Percentiles rank a stretch among this genome's conserved stretches.
Conservation (phyloP, 2,329 filamentous ascomycete genomes). For the Fusarium piperis region DNA sequence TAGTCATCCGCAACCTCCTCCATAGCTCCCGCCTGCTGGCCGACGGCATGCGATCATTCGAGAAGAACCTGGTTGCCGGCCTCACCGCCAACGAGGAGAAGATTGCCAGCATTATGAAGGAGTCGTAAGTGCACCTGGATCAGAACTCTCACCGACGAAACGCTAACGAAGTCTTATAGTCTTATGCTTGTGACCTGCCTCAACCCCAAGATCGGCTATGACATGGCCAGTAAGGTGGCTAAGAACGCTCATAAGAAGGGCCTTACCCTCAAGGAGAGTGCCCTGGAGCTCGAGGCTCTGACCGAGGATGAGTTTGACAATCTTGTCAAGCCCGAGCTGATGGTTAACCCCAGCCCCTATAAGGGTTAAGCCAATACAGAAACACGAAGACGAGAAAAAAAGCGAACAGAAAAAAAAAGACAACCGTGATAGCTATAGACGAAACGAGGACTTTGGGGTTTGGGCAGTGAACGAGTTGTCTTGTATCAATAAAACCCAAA, state of each 20-base stretch:
- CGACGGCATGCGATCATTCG: conserved; percentile 94
- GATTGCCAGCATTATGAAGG: conserved; percentile 89
- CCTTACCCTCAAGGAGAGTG: conserved; percentile 89
- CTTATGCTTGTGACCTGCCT: conserved; percentile 98
- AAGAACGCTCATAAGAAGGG: conserved; percentile 99
- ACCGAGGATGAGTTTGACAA: conserved; percentile 89
- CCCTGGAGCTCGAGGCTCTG: conserved; percentile 90
- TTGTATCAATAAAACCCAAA: neutral
- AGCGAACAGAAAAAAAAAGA: neutral
- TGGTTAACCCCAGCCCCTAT: conserved; percentile 83
- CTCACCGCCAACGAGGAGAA: conserved; percentile 93
- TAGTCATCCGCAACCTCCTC: conserved; percentile 93
- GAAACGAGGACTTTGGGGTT: neutral
- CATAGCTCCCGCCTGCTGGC: conserved; percentile 89
- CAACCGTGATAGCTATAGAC: neutral
- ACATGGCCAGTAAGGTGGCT: conserved; percentile 96
- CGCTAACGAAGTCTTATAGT: conserved; percentile 55
- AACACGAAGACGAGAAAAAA: too few species aligned
- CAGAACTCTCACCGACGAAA: neutral
- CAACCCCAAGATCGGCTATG: conserved; percentile 96
- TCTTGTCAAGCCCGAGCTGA: conserved; percentile 91
- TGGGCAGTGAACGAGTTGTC: neutral
- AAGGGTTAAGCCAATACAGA: conserved; percentile 48
- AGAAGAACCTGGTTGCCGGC: conserved; percentile 89
- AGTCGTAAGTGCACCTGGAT: conserved; percentile 73